Evolutionary conservation across 2,329 filamentous ascomycete genomes (phyloP).

Genomic region (Epichloe typhina): DNA sequence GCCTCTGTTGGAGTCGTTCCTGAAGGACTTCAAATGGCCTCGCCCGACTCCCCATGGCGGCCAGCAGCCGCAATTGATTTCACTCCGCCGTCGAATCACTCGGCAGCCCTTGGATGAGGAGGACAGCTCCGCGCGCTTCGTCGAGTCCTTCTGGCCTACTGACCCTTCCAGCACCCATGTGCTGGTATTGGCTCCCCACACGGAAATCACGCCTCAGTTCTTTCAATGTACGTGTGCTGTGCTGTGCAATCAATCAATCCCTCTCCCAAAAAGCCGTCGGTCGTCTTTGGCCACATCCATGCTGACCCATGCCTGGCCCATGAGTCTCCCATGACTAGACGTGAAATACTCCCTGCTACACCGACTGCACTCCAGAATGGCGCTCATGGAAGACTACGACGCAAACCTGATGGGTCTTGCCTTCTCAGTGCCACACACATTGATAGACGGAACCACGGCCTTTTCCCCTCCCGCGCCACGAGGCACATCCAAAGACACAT

Average conservation of each 20-base stretch:
- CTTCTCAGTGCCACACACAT: slow-evolving; percentile 55
- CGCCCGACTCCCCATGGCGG: slow-evolving; percentile 25
- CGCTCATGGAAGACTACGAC: slow-evolving; percentile 30
- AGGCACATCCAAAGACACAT: slow-evolving; percentile 4
- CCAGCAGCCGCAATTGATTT: slow-evolving; percentile 41
- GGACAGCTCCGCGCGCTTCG: slow-evolving; percentile 59
- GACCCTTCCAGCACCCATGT: slow-evolving; percentile 55
- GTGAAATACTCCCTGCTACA: slow-evolving; percentile 66
- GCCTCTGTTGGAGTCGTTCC: slow-evolving; percentile 44
- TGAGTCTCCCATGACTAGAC: slow-evolving; percentile 27
- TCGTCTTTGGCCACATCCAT: neutral
- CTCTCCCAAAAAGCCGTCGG: neutral
- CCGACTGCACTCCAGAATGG: slow-evolving; percentile 54
- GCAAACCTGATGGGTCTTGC: slow-evolving; percentile 62
- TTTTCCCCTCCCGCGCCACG: slow-evolving; percentile 34
- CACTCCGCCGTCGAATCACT: slow-evolving; percentile 61
- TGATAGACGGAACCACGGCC: slow-evolving; percentile 45
- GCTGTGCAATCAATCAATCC: no score
- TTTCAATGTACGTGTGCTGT: slow-evolving; percentile 52
- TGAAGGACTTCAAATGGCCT: slow-evolving; percentile 58
- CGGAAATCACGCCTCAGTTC: slow-evolving; percentile 67
- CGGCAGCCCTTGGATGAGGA: slow-evolving; percentile 46
- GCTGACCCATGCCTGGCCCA: slow-evolving; percentile 12
- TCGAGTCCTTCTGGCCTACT: slow-evolving; percentile 80
- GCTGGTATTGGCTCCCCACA: slow-evolving; percentile 70